Conservation (phyloP, 495 filamentous ascomycete species). For the Annulohypoxylon nitens region DNA sequence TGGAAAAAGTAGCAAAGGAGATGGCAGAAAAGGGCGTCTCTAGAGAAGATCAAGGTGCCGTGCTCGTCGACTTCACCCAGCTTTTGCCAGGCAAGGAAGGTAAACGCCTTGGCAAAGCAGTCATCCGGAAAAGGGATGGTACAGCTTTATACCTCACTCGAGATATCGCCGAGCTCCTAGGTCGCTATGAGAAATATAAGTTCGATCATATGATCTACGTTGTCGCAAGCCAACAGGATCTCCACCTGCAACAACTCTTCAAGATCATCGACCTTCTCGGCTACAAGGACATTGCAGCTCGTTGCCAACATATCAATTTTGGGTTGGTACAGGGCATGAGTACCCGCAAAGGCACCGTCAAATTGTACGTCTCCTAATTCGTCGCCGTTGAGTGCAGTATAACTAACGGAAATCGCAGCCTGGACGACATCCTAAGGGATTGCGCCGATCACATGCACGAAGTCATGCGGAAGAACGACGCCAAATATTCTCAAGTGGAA, state of each 20-base stretch:
- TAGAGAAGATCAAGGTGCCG: slow-evolving; percentile 86
- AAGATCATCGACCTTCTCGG: slow-evolving; percentile 73
- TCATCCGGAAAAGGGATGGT: slow-evolving; percentile 72
- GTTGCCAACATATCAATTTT: slow-evolving; percentile 73
- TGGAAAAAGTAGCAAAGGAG: slow-evolving; percentile 73
- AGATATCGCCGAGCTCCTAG: slow-evolving; percentile 73
- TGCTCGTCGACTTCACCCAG: slow-evolving; percentile 89
- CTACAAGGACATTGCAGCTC: slow-evolving; percentile 68
- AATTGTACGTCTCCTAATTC: slow-evolving; percentile 44
- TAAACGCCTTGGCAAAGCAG: slow-evolving; percentile 68
- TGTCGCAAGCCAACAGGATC: slow-evolving; percentile 70
- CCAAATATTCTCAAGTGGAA: slow-evolving; percentile 71
- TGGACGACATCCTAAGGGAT: slow-evolving; percentile 73
- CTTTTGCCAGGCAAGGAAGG: slow-evolving; percentile 70
- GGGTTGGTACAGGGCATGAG: slow-evolving; percentile 73
- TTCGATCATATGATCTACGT: slow-evolving; percentile 80
- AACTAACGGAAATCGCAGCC: slow-evolving; percentile 59
- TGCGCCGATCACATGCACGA: slow-evolving; percentile 75
- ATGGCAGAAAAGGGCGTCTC: slow-evolving; percentile 81
- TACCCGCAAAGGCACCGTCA: slow-evolving; percentile 69
- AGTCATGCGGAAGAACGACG: slow-evolving; percentile 71
- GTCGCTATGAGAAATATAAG: slow-evolving; percentile 70
- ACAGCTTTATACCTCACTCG: slow-evolving; percentile 75
- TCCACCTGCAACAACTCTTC: slow-evolving; percentile 73
- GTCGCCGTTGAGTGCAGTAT: background rate